These are phyloP conservation scores for Neckera pumila DNA, from an alignment of 225 moss, liverwort and hornwort species.

Conservation along the genomic window DNA sequence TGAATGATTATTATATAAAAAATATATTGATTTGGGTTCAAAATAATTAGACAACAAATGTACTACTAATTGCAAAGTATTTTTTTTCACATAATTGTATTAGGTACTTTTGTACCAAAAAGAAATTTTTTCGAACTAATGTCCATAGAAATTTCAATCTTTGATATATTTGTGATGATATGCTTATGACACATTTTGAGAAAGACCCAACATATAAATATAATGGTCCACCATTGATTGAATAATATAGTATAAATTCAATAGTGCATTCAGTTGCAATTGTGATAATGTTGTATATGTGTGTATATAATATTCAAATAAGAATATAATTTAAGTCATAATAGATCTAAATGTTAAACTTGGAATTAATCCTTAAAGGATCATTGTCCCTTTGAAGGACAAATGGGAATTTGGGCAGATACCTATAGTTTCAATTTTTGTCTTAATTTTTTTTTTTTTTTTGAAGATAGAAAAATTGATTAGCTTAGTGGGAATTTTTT, in stretches of 20 bases:
- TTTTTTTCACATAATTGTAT: background rate
- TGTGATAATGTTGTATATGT: background rate
- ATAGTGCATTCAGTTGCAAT: background rate
- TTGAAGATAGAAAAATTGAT: too few relatives aligned
- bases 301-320: background rate
- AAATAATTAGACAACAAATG: background rate
- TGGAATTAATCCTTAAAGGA: too few relatives aligned
- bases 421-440: too few relatives aligned
- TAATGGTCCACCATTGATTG: background rate
- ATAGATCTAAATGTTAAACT: background rate
- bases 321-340: background rate
- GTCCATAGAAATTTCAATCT: background rate
- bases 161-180: background rate
- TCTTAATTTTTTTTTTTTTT: too few relatives aligned
- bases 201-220: background rate
- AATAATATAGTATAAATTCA: background rate
- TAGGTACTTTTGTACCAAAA: background rate
- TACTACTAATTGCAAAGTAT: background rate
- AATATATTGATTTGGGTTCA: background rate
- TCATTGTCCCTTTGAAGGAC: too few relatives aligned
- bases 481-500: too few relatives aligned
- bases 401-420: too few relatives aligned
- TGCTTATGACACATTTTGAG: background rate
- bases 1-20: background rate
- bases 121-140: background rate